Percentiles rank a stretch among this genome's conserved stretches.
These are phyloP conservation scores for Neodidymelliopsis sp. DNA, from an alignment of 2,329 filamentous ascomycete species.

Conservation along the genomic window DNA sequence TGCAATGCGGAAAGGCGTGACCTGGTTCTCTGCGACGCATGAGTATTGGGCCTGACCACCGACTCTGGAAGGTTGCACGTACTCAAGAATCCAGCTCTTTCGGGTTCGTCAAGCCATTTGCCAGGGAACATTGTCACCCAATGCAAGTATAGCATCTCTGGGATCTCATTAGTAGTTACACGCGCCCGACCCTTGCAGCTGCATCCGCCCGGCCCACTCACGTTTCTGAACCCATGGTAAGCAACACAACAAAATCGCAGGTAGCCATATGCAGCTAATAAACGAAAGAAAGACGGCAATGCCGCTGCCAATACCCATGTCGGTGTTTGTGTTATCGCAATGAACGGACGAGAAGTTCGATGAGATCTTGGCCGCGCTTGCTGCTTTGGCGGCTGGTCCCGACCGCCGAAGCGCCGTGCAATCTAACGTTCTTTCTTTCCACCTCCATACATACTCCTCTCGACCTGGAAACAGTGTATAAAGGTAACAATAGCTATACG, in stretches of 20 bases:
- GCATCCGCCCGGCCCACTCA: conserved; percentile 26
- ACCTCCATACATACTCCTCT: not conserved
- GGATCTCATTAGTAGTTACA: not conserved
- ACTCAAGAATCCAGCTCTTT: conserved; percentile 49
- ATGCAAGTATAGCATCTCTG: conserved; percentile 48
- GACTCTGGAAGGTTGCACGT: conserved; percentile 12
- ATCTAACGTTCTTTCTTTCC: no score
- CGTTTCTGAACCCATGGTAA: conserved; percentile 48
- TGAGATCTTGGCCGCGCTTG: conserved; percentile 5
- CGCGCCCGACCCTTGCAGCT: not conserved
- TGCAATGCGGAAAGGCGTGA: conserved; percentile 78
- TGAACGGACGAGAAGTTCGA: not conserved
- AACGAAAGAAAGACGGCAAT: conserved; percentile 30
- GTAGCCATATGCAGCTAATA: conserved; percentile 46
- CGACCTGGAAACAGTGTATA: not conserved
- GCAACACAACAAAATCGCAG: conserved; percentile 44
- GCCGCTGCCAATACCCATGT: conserved; percentile 16
- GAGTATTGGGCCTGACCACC: conserved; percentile 13
- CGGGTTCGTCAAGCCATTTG: conserved; percentile 46
- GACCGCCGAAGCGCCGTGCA: not conserved
- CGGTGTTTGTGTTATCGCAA: conserved; percentile 9
- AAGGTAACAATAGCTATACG: no score
- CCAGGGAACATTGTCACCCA: conserved; percentile 46
- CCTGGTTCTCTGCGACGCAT: conserved; percentile 72
- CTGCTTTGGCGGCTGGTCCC: conserved; percentile 1